These are phyloP conservation scores for Camelina sativa DNA, from an alignment of 345 rosid species.

Conservation along the genomic window DNA sequence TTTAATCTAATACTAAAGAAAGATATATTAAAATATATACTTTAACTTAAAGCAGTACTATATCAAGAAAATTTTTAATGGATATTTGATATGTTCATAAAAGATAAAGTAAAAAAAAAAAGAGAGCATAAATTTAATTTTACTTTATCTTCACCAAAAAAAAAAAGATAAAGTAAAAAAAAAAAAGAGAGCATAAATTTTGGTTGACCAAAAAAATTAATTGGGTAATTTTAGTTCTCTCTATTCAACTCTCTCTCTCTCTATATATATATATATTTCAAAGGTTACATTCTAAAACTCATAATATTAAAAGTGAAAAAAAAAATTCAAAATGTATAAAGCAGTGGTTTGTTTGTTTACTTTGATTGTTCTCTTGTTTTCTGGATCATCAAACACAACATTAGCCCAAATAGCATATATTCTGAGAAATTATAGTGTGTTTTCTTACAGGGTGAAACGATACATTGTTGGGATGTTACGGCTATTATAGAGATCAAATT, in stretches of 20 bases:
- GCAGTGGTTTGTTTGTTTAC: slow-evolving; percentile 2
- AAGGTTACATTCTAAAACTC: background rate
- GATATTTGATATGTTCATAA: no score
- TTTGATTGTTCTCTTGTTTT: slow-evolving; percentile 11
- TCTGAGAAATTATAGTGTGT: background rate
- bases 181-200: background rate
- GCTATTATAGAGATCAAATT: background rate
- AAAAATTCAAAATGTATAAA: background rate
- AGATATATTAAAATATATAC: background rate
- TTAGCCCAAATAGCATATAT: background rate
- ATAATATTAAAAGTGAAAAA: background rate
- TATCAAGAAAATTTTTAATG: background rate
- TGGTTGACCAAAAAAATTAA: background rate
- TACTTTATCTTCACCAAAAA: background rate
- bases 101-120: no score
- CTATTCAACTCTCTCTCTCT: background rate
- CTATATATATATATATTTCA: background rate
- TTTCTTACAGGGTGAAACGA: background rate
- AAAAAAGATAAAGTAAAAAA: background rate
- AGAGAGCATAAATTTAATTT: background rate
- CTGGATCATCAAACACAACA: slow-evolving; percentile 2
- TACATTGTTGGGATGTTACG: background rate
- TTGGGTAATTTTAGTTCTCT: background rate
- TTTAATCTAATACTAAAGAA: background rate
- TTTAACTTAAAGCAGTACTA: background rate